Evolutionary conservation across 1,139 yeast genomes (phyloP), one percentile per base, ranked within the genome.

Genomic region (Candida freyschussii): DNA sequence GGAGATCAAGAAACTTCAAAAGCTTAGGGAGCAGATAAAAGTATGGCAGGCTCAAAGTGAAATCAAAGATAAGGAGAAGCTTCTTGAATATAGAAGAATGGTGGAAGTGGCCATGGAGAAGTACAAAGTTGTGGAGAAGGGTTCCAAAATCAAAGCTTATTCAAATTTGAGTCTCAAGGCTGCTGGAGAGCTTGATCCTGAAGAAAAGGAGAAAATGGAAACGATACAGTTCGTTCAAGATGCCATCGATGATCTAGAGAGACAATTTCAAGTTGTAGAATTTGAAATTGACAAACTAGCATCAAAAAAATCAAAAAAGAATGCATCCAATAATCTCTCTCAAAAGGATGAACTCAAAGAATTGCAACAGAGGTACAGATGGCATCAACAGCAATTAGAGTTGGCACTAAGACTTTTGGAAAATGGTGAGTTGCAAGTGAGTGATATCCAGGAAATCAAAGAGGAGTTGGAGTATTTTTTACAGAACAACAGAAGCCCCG

Each of bases 71-170:
- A 79, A 80, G 57, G 75, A 69, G 36, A 56, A 69, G 32, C 62
- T 81, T 29, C 69, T 74, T 48, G 81, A 76, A 32, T 72, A 76
- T 48, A 64, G 89, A 42, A 64, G 78, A 44, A 65, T 71, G 32
- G 85, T 82, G 29, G 86, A 82, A 48, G 75, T 73, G 44, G 89
- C 89, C 18, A 82, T 82, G 93, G 93, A 82, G 56, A 75, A 77
- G 55, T 82, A 81, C 56, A 82, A 82, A 53, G 81, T 77, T 34
- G 79, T 81, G 39, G 93, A 82, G 50, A 80, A 79, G 50, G 76
- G 78, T 13, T 73, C 81, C 17, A 81, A 81, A 55, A 77, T 80
- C 40, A 81, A 81, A 52, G 89, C 84, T 27, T 81, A 78, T 49
- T 78, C 86, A 9, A 82, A 81, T 52, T 68, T 66, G 37, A 66